These are phyloP conservation scores for Bertia moriformis DNA, from an alignment of 2,329 filamentous ascomycete species.

Conservation along the genomic window DNA sequence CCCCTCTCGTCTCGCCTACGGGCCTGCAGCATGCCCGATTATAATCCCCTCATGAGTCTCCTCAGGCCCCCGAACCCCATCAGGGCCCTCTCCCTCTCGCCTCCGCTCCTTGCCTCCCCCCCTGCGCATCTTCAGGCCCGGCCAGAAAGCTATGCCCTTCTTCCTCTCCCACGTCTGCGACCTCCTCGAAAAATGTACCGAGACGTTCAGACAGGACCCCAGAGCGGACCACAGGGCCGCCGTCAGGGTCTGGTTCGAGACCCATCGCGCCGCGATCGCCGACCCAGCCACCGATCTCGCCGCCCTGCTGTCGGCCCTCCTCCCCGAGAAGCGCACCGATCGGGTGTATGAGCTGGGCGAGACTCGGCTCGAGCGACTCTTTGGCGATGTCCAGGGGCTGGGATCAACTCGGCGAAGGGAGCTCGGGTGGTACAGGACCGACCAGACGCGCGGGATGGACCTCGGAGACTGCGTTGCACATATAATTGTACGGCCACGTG, in stretches of 20 bases:
- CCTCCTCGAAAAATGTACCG: not conserved
- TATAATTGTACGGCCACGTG: no score
- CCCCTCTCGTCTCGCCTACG: no score
- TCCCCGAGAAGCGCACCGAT: constrained; percentile 64
- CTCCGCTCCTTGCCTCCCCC: not conserved
- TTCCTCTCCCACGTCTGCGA: not conserved
- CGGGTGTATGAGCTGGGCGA: constrained; percentile 62
- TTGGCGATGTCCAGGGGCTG: constrained; percentile 53
- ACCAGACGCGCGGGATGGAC: constrained; percentile 49
- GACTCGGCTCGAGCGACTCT: constrained; percentile 44
- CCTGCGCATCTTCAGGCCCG: not conserved
- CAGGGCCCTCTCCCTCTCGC: no score
- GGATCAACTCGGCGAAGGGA: constrained; percentile 44
- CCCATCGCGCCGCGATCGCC: constrained; percentile 43
- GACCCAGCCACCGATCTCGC: constrained; percentile 37
- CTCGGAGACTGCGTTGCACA: constrained; percentile 43
- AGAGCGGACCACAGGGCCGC: constrained; percentile 20
- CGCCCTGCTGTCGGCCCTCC: constrained; percentile 60
- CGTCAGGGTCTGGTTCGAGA: constrained; percentile 54
- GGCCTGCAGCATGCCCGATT: no score
- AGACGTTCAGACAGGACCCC: not conserved
- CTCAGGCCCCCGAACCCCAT: no score
- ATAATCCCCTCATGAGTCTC: no score
- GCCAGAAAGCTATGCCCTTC: not conserved
- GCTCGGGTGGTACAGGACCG: constrained; percentile 45